Evolutionary conservation across 768 basidiomycete genomes (phyloP).

Genomic region (Pisolithus sp.): DNA sequence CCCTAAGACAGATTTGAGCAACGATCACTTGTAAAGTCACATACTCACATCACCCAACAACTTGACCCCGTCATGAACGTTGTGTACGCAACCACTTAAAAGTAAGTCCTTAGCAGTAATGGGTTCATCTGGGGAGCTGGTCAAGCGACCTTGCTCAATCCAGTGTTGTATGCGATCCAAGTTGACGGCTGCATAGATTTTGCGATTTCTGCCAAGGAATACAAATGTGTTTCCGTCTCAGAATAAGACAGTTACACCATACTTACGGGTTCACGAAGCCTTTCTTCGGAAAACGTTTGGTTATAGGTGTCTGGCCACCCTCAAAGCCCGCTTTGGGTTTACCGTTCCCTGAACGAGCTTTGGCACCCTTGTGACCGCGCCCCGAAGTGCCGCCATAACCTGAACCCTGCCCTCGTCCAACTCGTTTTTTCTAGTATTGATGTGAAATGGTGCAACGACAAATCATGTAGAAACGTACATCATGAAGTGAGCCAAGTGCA

Average conservation of each 20-base stretch:
- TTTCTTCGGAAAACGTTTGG: constrained; percentile 84
- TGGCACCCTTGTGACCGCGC: constrained; percentile 93
- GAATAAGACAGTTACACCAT: not conserved
- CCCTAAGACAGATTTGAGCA: constrained; percentile 42
- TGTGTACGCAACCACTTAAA: constrained; percentile 82
- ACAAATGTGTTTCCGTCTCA: not conserved
- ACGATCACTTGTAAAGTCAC: not conserved
- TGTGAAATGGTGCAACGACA: constrained; percentile 1
- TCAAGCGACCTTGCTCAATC: constrained; percentile 79
- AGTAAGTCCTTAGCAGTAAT: constrained; percentile 86
- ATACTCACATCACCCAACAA: constrained; percentile 71
- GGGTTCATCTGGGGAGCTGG: constrained; percentile 69
- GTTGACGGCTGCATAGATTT: constrained; percentile 77
- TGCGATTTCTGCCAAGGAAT: constrained; percentile 52
- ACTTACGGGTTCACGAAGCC: constrained; percentile 92
- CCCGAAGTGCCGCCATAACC: constrained; percentile 90
- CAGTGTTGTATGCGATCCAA: constrained; percentile 85
- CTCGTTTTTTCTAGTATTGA: constrained; percentile 74
- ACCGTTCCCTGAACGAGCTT: constrained; percentile 83
- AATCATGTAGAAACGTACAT: constrained; percentile 35
- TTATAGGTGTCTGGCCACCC: constrained; percentile 94
- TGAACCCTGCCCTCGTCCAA: constrained; percentile 90
- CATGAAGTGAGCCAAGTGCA: constrained; percentile 62
- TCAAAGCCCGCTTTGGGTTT: constrained; percentile 82
- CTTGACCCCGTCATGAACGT: constrained; percentile 88